Percentiles rank a stretch among this genome's conserved stretches.
Evolutionary conservation across 2,329 filamentous ascomycete genomes (phyloP).

Genomic region (Verticillium klebahnii): DNA sequence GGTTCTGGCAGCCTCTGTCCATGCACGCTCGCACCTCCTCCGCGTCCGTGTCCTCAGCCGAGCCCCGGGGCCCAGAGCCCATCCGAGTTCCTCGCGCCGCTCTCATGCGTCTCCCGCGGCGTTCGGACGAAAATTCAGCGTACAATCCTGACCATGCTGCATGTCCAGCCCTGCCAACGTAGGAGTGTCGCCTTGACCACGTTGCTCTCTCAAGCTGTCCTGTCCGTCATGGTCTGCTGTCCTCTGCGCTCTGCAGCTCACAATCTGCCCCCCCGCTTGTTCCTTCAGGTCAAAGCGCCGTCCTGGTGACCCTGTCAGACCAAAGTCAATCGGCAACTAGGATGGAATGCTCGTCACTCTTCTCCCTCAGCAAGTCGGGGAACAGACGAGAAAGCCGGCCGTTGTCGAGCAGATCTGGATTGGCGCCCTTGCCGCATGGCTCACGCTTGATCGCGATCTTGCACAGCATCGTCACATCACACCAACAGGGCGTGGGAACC

Average conservation of each 20-base stretch:
- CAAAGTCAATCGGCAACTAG: neutral
- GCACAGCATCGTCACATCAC: neutral
- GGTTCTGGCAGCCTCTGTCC: neutral
- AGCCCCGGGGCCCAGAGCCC: neutral
- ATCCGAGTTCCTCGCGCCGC: neutral
- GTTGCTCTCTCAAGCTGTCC: neutral
- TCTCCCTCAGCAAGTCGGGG: neutral
- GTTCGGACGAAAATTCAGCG: neutral
- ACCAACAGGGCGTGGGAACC: neutral
- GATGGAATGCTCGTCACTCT: neutral
- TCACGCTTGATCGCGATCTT: neutral
- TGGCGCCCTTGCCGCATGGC: neutral
- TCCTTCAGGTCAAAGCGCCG: neutral
- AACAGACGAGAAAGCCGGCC: neutral
- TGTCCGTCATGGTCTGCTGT: neutral
- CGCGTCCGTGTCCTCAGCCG: constrained; percentile 2
- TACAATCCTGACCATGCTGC: neutral
- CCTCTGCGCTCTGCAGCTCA: neutral
- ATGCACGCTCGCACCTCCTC: constrained; percentile 4
- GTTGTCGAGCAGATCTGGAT: neutral
- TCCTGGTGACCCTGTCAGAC: neutral
- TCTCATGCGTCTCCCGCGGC: neutral
- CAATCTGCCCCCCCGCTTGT: neutral
- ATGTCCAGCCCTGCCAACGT: neutral
- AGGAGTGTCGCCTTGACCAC: neutral